Conservation (phyloP, 352 stramenopile genomes). For the Phytophthora sp. region DNA sequence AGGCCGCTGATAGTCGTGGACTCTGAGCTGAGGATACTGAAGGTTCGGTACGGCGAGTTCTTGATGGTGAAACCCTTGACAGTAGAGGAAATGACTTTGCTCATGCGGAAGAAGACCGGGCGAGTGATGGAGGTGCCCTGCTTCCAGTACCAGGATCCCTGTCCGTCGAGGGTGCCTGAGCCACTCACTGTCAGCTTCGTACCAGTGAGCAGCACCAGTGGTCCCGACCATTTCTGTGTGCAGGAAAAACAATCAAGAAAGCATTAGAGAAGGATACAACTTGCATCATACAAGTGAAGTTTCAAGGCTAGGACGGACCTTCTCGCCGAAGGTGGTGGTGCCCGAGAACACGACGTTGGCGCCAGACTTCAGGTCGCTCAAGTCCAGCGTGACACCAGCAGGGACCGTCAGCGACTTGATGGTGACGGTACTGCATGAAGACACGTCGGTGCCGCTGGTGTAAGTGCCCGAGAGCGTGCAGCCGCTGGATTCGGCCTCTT, state of each 20-base stretch:
- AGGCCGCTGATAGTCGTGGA: slow-evolving; percentile 21
- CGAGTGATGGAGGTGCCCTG: slow-evolving; percentile 24
- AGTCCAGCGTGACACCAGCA: slow-evolving; percentile 37
- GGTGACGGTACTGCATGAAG: slow-evolving; percentile 27
- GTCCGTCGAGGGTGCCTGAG: slow-evolving; percentile 35
- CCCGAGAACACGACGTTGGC: slow-evolving; percentile 35
- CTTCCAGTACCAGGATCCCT: slow-evolving; percentile 42
- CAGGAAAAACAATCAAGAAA: not conserved
- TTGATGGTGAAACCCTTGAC: slow-evolving; percentile 36
- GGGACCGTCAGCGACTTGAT: slow-evolving; percentile 36
- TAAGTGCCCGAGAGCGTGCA: slow-evolving; percentile 41
- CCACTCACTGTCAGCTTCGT: slow-evolving; percentile 27
- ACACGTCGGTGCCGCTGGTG: slow-evolving; percentile 23
- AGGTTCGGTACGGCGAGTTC: slow-evolving; percentile 18
- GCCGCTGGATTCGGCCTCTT: slow-evolving; percentile 7
- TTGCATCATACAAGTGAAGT: not conserved
- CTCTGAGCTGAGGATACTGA: slow-evolving; percentile 27
- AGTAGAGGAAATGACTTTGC: slow-evolving; percentile 23
- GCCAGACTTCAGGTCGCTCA: slow-evolving; percentile 29
- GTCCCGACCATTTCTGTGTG: slow-evolving; percentile 23
- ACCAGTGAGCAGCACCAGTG: slow-evolving; percentile 32
- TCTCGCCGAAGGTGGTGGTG: slow-evolving; percentile 38
- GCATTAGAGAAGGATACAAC: not conserved
- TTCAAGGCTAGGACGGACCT: not conserved
- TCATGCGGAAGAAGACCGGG: slow-evolving; percentile 37